Percentiles rank a stretch among this genome's conserved stretches.
phyloP scores from a whole-genome alignment of 768 basidiomycete species.

The Phlebiopsis gigantea region DNA sequence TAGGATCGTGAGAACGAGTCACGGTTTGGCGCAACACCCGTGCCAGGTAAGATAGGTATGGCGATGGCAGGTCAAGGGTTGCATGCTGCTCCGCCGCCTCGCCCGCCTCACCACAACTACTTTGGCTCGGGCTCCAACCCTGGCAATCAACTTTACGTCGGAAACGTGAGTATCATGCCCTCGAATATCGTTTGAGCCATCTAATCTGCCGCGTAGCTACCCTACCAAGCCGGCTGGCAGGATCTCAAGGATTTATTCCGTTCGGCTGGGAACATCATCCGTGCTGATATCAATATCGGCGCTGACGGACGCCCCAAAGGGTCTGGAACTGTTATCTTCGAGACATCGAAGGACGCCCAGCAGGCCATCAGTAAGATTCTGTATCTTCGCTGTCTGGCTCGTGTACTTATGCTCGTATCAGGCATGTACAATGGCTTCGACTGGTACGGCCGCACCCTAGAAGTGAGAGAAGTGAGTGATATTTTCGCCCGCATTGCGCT shows the following conservation, averaged over 20 bases:
- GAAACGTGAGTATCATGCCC: conserved; percentile 57
- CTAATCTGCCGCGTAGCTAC: conserved; percentile 48
- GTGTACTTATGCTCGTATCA: conserved; percentile 26
- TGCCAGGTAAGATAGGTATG: conserved; percentile 94
- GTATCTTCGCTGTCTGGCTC: not conserved
- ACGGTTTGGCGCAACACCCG: conserved; percentile 91
- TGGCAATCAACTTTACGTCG: conserved; percentile 91
- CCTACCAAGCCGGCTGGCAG: conserved; percentile 98
- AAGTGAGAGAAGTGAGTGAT: conserved; percentile 82
- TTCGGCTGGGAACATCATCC: conserved; percentile 89
- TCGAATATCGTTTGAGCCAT: no score
- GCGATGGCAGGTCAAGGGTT: conserved; percentile 92
- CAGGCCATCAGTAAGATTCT: conserved; percentile 81
- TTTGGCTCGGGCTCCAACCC: conserved; percentile 67
- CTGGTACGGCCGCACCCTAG: conserved; percentile 93
- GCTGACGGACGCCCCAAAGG: conserved; percentile 93
- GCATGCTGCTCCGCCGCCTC: conserved; percentile 73
- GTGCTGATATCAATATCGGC: conserved; percentile 93
- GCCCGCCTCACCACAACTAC: conserved; percentile 75
- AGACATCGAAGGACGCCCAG: conserved; percentile 83
- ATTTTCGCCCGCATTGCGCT: not conserved
- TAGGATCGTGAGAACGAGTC: conserved; percentile 97
- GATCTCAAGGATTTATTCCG: conserved; percentile 97
- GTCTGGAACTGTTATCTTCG: conserved; percentile 96
- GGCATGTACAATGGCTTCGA: conserved; percentile 97